Evolutionary conservation across 2,329 filamentous ascomycete genomes (phyloP).

Genomic region (Sporothrix pseudoabietina): DNA sequence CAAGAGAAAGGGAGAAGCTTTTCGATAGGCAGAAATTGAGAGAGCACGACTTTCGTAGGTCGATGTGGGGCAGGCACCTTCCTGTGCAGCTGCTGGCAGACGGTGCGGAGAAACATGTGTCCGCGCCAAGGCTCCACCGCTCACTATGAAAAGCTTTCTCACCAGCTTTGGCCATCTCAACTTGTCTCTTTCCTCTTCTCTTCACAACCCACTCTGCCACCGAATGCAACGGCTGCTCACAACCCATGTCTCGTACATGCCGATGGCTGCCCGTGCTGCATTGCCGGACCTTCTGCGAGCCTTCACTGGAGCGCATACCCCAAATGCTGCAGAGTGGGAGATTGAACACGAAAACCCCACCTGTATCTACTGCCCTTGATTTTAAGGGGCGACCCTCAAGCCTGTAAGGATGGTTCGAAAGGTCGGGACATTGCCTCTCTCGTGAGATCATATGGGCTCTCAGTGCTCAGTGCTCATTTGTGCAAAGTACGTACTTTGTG

Average conservation of each 20-base stretch:
- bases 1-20: slow-evolving; percentile 32
- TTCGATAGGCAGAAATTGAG: slow-evolving; percentile 15
- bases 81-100: neutral
- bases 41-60: neutral
- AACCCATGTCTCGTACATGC: slow-evolving; percentile 30
- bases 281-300: slow-evolving; percentile 38
- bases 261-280: slow-evolving; percentile 41
- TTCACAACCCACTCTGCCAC: slow-evolving; percentile 43
- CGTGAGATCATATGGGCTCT: neutral
- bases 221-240: slow-evolving; percentile 43
- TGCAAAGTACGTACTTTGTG: neutral
- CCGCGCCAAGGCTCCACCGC: slow-evolving; percentile 12
- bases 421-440: slow-evolving; percentile 64
- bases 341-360: slow-evolving; percentile 56
- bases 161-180: slow-evolving; percentile 38
- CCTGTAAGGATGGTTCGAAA: slow-evolving; percentile 83
- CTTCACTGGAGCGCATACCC: slow-evolving; percentile 56
- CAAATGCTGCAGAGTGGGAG: slow-evolving; percentile 59
- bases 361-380: slow-evolving; percentile 90
- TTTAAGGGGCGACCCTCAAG: slow-evolving; percentile 46
- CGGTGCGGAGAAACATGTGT: slow-evolving; percentile 27
- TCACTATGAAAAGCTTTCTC: slow-evolving; percentile 25
- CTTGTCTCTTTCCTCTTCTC: slow-evolving; percentile 36
- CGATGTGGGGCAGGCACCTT: neutral
- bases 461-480: neutral